Evolutionary conservation across 78 protist genomes (phyloP), one percentile per base, ranked within the genome.

Genomic region (Emiliania huxleyi): DNA sequence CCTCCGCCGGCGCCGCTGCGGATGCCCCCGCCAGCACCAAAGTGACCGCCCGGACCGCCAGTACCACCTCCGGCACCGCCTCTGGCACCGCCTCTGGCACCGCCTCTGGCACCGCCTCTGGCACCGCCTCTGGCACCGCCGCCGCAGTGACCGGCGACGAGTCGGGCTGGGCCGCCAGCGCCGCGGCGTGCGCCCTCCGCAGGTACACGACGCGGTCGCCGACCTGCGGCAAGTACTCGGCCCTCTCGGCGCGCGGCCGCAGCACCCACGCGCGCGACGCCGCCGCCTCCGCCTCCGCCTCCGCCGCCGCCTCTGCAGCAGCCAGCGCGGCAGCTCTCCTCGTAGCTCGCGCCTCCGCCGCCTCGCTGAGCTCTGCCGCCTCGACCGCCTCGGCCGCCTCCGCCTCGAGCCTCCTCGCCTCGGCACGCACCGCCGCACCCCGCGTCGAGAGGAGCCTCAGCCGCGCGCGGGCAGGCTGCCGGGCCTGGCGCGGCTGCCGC

Each of bases 131-230:
- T n/a, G n/a, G n/a, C n/a, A n/a, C n/a, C n/a, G n/a, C n/a, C 62
- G 62, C 8, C 15, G 8, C 62, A 52, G 29, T 15, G 62, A 52
- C 8, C 8, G 62, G 8, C 29, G 62, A 8, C 62, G 75, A 4
- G 44, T 73, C 83, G 83, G 83, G 83, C 12, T 12, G 83, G 33
- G 2, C 33, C 8, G 83, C 83, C 19, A 73, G 83, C 83, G 83
- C 83, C 83, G 37, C 42, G 37, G 37, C 83, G 42, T 73, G 83
- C 33, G 33, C 83, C 19, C 83, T 1, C 19, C 83, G 87, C 52
- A 77, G 52, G 87, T 77, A 77, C 18, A 77, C 87, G 35, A 77
- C 87, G 33, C 23, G 2, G 87, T 77, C 87, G 23, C 87, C 87
- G 37, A 6, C 26, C 87, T 77, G 87, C 48, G 87, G 87, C 52